phyloP scores from a whole-genome alignment of 805 yeast species.

The Lipomyces anomalus region DNA sequence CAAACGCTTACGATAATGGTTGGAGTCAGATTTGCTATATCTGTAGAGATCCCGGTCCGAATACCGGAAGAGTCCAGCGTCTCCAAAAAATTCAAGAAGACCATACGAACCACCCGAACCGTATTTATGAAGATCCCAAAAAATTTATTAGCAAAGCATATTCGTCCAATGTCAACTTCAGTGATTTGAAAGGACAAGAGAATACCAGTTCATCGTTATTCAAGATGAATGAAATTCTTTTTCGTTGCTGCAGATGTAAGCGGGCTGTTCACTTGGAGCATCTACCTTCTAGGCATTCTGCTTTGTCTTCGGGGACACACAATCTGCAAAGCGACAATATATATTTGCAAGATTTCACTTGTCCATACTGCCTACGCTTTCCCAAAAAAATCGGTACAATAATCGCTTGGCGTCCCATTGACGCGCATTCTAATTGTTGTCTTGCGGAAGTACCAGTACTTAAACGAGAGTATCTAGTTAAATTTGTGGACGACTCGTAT shows the following conservation, averaged over 20 bases:
- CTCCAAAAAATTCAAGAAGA: neutral
- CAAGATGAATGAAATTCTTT: constrained; percentile 7
- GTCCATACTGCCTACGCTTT: neutral
- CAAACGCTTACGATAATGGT: constrained; percentile 1
- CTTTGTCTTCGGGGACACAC: neutral
- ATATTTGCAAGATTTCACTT: neutral
- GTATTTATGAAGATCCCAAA: neutral
- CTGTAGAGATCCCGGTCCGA: constrained; percentile 5
- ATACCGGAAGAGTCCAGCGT: neutral
- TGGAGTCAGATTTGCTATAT: constrained; percentile 8
- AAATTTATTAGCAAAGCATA: neutral
- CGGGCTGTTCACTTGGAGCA: constrained; percentile 12
- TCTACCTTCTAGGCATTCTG: neutral
- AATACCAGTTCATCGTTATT: neutral
- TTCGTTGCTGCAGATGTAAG: constrained; percentile 16
- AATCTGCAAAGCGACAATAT: constrained; percentile 1
- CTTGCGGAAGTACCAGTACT: constrained; percentile 4
- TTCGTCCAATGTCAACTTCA: neutral
- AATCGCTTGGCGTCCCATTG: constrained; percentile 17
- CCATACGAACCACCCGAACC: neutral
- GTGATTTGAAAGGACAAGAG: neutral
- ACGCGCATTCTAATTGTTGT: neutral
- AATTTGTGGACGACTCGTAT: constrained; percentile 16
- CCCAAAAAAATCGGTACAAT: constrained; percentile 6
- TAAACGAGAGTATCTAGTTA: constrained; percentile 18